A percentile compares a stretch with the other conserved stretches of the same genome.
These are phyloP conservation scores for Phaeomoniella chlamydospora DNA, from an alignment of 2,329 filamentous ascomycete species.

Conservation along the genomic window DNA sequence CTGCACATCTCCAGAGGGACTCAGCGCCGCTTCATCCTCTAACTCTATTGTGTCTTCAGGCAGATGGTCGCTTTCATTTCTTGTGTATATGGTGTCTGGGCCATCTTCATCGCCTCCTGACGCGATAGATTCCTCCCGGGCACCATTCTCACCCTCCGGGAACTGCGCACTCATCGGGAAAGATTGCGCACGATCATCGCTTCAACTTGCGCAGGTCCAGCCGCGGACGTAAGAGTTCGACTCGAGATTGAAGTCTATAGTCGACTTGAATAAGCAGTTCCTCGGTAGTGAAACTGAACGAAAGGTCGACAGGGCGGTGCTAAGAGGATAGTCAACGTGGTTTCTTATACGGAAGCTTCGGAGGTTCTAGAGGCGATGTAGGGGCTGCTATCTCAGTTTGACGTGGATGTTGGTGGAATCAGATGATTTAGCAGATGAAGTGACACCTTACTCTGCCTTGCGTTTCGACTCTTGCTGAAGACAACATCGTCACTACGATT, in stretches of 20 bases:
- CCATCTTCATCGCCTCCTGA: background rate
- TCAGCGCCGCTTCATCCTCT: background rate
- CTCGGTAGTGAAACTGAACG: too few species aligned
- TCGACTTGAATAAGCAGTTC: too few species aligned
- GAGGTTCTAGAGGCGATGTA: too few species aligned
- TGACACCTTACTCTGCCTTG: too few species aligned
- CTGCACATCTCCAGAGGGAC: background rate
- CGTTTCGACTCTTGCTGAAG: too few species aligned
- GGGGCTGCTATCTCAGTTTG: too few species aligned
- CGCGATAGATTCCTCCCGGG: background rate
- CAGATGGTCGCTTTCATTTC: background rate
- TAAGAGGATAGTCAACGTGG: too few species aligned
- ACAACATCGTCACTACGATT: too few species aligned
- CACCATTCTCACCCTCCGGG: background rate
- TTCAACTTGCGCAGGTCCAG: background rate
- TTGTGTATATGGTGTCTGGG: background rate
- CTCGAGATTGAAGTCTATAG: background rate
- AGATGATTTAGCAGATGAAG: too few species aligned
- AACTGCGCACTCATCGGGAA: background rate
- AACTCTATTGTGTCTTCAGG: background rate
- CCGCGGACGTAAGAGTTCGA: background rate
- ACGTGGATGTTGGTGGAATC: too few species aligned
- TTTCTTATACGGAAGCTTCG: too few species aligned
- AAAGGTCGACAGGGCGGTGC: too few species aligned
- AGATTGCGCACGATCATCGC: background rate